A percentile compares a stretch with the other conserved stretches of the same genome.
Conservation (phyloP, 1,284 basidiomycete genomes). For the Butyriboletus regius region DNA sequence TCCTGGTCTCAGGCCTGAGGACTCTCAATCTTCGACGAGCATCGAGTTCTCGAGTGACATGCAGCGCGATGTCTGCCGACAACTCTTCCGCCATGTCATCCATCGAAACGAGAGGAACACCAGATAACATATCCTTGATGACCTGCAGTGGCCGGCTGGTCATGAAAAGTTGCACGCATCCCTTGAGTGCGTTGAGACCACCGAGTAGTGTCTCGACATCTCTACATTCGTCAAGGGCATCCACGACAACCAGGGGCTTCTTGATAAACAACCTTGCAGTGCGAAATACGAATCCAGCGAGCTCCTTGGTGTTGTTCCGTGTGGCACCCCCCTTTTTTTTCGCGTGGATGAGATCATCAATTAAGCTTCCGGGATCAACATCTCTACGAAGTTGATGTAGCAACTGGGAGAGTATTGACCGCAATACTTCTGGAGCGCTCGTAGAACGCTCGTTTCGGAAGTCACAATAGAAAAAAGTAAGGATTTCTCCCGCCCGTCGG, state of each 20-base stretch:
- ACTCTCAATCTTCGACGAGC: neutral
- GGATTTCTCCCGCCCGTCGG: neutral
- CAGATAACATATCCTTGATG: neutral
- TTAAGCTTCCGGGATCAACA: neutral
- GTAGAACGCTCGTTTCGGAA: no score
- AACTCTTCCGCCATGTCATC: neutral
- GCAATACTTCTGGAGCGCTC: neutral
- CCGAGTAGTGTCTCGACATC: neutral
- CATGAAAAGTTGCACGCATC: neutral
- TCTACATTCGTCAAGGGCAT: conserved; percentile 4
- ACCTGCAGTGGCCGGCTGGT: neutral
- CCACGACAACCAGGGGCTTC: conserved; percentile 3
- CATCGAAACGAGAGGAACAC: neutral
- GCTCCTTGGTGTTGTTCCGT: neutral
- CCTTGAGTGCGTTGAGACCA: neutral
- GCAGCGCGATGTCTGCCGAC: neutral
- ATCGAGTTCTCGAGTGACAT: neutral
- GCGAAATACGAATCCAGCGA: neutral
- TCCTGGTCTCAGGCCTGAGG: neutral
- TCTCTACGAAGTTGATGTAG: neutral
- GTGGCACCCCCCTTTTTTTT: neutral
- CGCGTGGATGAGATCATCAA: neutral
- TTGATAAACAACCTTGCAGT: neutral
- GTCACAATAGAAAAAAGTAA: neutral
- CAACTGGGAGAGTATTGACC: conserved; percentile 1